Base-by-base conservation (phyloP, 2,329 filamentous ascomycete species). In the Nemania bipapillata region DNA sequence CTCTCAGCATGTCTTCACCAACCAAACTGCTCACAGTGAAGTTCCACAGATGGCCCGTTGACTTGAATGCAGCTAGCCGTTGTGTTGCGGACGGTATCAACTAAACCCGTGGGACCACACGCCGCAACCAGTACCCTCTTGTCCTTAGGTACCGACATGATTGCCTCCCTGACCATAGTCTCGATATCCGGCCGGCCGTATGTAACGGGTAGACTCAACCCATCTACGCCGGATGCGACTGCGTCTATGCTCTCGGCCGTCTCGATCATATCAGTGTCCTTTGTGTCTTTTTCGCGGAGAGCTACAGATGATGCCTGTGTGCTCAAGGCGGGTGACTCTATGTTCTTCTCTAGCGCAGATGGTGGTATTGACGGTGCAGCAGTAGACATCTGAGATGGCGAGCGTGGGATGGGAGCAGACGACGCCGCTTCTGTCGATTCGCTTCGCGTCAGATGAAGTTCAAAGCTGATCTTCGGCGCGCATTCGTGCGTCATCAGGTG, bases 1-100 rank as follows among this genome's bases (percentile, higher is more conserved):
- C 6, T 1, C 47, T 2, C 45, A 28, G 35, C 47, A 54, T n/a
- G 22, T 42, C 24, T 68, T 74, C 66, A 83, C 83, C 83, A 84
- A 2, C 81, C 81, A 68, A 85, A 85, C 73, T 84, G 80, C 73
- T 86, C 85, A 69, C 81, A 83, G 72, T 86, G 84, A 54, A 86
- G 76, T 73, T 86, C 84, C n/a, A 86, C 79, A 30, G 81, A 82
- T 0, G 84, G 83, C 3, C 84, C 85, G 26, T 80, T 77, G 1
- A 79, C 76, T 0, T 75, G 77, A 40, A 86, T 85, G 70, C 80
- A 79, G 32, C 76, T 77, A 2, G 84, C 84, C 8, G 82, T 80
- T 0, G 82, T 81, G 30, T 82, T 79, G 52, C 84, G 79, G n/a
- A 84, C 83, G 2, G 78, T 76, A 54, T 77, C 77, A 77, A 85